Conservation (phyloP, 1,284 basidiomycete species). For the Sporisorium reilianum region DNA sequence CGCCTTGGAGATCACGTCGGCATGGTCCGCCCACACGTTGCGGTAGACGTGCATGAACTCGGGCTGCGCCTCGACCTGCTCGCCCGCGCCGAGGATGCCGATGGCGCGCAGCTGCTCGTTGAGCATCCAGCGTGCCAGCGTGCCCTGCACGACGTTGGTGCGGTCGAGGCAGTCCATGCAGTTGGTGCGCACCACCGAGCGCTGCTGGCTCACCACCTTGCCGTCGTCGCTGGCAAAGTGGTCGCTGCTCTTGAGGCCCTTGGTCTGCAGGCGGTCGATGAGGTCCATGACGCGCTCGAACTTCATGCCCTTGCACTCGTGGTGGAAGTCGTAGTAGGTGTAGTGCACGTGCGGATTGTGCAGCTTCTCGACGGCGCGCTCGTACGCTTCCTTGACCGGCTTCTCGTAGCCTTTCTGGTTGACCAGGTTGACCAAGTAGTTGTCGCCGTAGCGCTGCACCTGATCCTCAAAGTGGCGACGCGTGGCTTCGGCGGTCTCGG, state of each 20-base stretch:
- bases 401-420: slow-evolving; percentile 95
- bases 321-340: slow-evolving; percentile 97
- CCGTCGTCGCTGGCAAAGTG: slow-evolving; percentile 49
- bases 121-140: slow-evolving; percentile 61
- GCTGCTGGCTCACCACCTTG: slow-evolving; percentile 63
- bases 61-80: slow-evolving; percentile 59
- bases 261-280: slow-evolving; percentile 78
- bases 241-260: slow-evolving; percentile 75
- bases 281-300: slow-evolving; percentile 92
- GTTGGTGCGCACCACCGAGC: slow-evolving; percentile 72
- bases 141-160: slow-evolving; percentile 90
- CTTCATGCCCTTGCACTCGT: slow-evolving; percentile 92
- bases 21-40: slow-evolving; percentile 98
- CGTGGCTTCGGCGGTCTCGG: slow-evolving; percentile 81
- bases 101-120: slow-evolving; percentile 80
- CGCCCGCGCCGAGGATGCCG: slow-evolving; percentile 58
- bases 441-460: slow-evolving; percentile 81
- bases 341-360: slow-evolving; percentile 82
- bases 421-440: slow-evolving; percentile 89
- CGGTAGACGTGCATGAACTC: slow-evolving; percentile 79
- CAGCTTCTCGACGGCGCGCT: slow-evolving; percentile 77
- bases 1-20: slow-evolving; percentile 87
- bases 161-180: slow-evolving; percentile 89
- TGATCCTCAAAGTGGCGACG: slow-evolving; percentile 82
- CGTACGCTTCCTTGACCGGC: slow-evolving; percentile 95